Conservation (phyloP, 108 stramenopile species). For the Nitzschia sp. region DNA sequence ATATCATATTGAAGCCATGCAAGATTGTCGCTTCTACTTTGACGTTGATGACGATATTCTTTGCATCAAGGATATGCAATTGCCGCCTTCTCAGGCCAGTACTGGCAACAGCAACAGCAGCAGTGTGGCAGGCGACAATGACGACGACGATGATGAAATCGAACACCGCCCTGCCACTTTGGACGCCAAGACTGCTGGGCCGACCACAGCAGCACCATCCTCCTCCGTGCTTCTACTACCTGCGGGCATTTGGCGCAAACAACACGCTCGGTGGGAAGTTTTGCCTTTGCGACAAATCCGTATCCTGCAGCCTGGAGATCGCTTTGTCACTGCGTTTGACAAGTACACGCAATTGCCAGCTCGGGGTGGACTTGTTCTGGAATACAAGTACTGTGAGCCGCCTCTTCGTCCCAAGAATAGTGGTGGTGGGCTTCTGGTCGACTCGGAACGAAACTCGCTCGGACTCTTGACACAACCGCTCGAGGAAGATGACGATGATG, state of each 20-base stretch:
- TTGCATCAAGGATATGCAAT: slow-evolving; percentile 36
- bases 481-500: slow-evolving; percentile 12
- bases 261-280: slow-evolving; percentile 9
- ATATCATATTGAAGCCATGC: neutral
- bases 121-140: neutral
- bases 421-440: neutral
- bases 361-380: slow-evolving; percentile 13
- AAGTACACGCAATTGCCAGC: neutral
- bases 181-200: too few relatives aligned
- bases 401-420: neutral
- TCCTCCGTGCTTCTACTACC: neutral
- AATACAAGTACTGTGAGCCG: slow-evolving; percentile 15
- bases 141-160: neutral
- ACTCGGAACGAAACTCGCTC: neutral
- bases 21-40: slow-evolving; percentile 30
- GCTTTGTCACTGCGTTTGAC: slow-evolving; percentile 21
- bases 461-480: slow-evolving; percentile 9
- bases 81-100: neutral
- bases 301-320: slow-evolving; percentile 28
- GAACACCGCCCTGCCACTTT: neutral
- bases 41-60: slow-evolving; percentile 24
- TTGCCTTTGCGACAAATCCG: slow-evolving; percentile 28
- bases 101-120: neutral
- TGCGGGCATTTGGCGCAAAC: neutral
- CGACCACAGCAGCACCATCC: neutral